phyloP scores from a whole-genome alignment of 2,329 filamentous ascomycete genomes.

The Talaromyces sp. region DNA sequence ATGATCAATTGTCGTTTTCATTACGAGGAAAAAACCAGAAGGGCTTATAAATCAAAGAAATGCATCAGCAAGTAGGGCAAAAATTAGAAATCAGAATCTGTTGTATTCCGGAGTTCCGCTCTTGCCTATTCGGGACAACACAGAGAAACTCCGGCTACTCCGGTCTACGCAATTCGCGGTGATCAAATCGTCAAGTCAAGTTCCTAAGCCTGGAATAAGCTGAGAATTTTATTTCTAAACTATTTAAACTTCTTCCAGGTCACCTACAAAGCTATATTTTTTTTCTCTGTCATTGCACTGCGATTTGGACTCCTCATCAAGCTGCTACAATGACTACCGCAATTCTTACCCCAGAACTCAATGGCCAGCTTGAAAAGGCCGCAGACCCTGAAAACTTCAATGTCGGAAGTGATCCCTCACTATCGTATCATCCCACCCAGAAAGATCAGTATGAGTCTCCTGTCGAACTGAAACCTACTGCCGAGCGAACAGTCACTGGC shows the following conservation, averaged over 20 bases:
- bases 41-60: background rate
- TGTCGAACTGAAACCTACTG: background rate
- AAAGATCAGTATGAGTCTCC: background rate
- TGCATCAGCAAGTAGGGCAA: background rate
- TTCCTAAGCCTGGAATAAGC: background rate
- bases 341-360: background rate
- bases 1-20: background rate
- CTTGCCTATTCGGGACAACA: background rate
- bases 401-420: background rate
- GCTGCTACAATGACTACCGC: background rate
- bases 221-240: background rate
- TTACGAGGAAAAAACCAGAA: background rate
- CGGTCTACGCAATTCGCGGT: background rate
- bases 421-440: background rate
- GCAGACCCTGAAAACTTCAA: background rate
- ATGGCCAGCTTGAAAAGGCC: background rate
- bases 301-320: background rate
- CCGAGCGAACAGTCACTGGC: background rate
- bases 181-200: background rate
- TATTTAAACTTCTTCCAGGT: background rate
- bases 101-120: background rate
- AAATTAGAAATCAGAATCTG: background rate
- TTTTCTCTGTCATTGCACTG: background rate
- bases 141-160: background rate
- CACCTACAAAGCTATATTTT: background rate